These are phyloP conservation scores for Phoenix dactylifera DNA, from an alignment of 176 grass and related monocot genomes.

Conservation along the genomic window DNA sequence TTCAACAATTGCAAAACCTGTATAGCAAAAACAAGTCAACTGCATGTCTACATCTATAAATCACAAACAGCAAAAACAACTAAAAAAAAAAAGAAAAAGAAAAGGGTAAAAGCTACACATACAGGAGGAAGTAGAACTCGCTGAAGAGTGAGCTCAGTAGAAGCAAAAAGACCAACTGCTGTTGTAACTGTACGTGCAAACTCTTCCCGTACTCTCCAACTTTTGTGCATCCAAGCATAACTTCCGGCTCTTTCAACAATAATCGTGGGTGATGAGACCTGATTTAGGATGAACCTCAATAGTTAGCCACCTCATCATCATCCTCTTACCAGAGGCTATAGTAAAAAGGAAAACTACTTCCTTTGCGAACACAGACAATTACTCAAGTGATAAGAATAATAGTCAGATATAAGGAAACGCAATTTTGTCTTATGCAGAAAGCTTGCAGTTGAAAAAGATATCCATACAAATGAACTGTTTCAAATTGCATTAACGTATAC, in stretches of 20 bases:
- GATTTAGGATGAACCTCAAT: constrained; percentile 9
- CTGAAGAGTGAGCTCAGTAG: constrained; percentile 73
- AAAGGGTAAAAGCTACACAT: constrained; percentile 18
- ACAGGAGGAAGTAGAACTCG: constrained; percentile 74
- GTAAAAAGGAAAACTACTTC: neutral
- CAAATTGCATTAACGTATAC: too few relatives aligned
- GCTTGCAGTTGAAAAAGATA: too few relatives aligned
- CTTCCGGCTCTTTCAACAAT: constrained; percentile 93
- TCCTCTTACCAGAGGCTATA: constrained; percentile 1
- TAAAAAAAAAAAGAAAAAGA: neutral
- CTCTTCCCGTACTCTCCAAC: constrained; percentile 82
- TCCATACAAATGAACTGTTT: too few relatives aligned
- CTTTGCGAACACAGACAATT: too few relatives aligned
- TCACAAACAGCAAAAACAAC: neutral
- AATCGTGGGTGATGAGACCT: constrained; percentile 88
- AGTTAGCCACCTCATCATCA: neutral
- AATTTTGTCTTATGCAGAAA: too few relatives aligned
- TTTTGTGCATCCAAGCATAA: constrained; percentile 87
- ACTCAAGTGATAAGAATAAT: too few relatives aligned
- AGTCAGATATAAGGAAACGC: too few relatives aligned
- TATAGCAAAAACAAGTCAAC: constrained; percentile 12
- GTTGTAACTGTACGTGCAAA: constrained; percentile 71
- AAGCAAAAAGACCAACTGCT: constrained; percentile 71
- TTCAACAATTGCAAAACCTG: constrained; percentile 77
- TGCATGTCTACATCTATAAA: neutral